Percentiles rank a stretch among this genome's conserved stretches.
Evolutionary conservation across 1,284 basidiomycete genomes (phyloP).

Genomic region (Apiotrichum sp.): DNA sequence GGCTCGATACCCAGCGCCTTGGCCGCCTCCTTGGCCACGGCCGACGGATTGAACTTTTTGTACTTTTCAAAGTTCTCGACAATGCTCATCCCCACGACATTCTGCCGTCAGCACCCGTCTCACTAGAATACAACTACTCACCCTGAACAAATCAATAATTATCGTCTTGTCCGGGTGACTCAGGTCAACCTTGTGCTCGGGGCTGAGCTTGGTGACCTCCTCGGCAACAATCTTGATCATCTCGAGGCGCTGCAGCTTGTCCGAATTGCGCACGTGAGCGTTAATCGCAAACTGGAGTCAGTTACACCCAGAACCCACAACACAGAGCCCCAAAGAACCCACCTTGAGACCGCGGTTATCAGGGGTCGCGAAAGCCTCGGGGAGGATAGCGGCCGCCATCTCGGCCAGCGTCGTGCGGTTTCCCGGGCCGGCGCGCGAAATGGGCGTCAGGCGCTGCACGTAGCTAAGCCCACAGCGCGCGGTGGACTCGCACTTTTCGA

Average conservation of each 20-base stretch:
- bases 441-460: conserved; percentile 34
- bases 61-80: conserved; percentile 35
- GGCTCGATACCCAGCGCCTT: conserved; percentile 5
- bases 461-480: conserved; percentile 34
- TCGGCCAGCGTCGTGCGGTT: conserved; percentile 24
- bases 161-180: conserved; percentile 36
- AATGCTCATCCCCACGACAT: conserved; percentile 30
- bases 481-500: conserved; percentile 32
- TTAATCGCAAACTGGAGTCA: conserved; percentile 33
- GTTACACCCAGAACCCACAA: no score
- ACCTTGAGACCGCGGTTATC: conserved; percentile 11
- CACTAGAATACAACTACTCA: conserved; percentile 17
- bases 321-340: no score
- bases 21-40: conserved; percentile 17
- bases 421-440: conserved; percentile 20
- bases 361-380: conserved; percentile 6
- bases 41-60: conserved; percentile 31
- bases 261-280: conserved; percentile 30
- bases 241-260: conserved; percentile 32
- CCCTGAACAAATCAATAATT: conserved; percentile 36
- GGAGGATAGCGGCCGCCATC: conserved; percentile 15
- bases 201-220: conserved; percentile 25
- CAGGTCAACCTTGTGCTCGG: conserved; percentile 36
- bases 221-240: conserved; percentile 40
- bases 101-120: conserved; percentile 20